Conservation (phyloP, 768 basidiomycete species). For the Collybia nuda region DNA sequence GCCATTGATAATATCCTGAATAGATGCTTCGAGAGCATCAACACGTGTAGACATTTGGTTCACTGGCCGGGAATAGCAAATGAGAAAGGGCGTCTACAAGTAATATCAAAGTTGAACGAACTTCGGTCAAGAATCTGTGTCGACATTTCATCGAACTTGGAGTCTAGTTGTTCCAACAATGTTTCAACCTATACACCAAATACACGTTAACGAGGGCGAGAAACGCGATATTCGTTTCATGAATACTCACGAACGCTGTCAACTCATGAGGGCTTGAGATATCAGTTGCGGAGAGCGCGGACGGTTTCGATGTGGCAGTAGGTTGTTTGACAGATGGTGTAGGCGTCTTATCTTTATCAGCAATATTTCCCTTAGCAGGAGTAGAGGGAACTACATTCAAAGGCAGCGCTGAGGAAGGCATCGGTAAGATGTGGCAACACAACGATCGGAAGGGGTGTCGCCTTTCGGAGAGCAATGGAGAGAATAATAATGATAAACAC, state of each 20-base stretch:
- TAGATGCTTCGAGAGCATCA: constrained; percentile 84
- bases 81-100: constrained; percentile 6
- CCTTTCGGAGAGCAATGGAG: not conserved
- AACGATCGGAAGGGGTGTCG: no score
- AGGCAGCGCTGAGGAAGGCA: constrained; percentile 60
- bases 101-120: constrained; percentile 34
- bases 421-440: constrained; percentile 8
- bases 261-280: constrained; percentile 93
- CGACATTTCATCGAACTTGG: constrained; percentile 93
- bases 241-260: constrained; percentile 81
- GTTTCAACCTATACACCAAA: constrained; percentile 69
- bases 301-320: constrained; percentile 31
- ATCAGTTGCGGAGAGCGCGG: constrained; percentile 49
- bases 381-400: constrained; percentile 60
- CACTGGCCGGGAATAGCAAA: constrained; percentile 52
- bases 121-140: constrained; percentile 83
- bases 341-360: constrained; percentile 53
- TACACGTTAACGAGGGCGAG: not conserved
- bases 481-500: no score
- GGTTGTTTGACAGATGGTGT: constrained; percentile 42
- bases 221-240: not conserved
- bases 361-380: constrained; percentile 44
- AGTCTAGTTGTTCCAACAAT: constrained; percentile 83
- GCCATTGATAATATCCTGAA: constrained; percentile 89
- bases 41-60: constrained; percentile 90